Percentiles rank a stretch among this genome's conserved stretches.
phyloP scores from a whole-genome alignment of 179 eudicot species.

The Nepenthes alata region DNA sequence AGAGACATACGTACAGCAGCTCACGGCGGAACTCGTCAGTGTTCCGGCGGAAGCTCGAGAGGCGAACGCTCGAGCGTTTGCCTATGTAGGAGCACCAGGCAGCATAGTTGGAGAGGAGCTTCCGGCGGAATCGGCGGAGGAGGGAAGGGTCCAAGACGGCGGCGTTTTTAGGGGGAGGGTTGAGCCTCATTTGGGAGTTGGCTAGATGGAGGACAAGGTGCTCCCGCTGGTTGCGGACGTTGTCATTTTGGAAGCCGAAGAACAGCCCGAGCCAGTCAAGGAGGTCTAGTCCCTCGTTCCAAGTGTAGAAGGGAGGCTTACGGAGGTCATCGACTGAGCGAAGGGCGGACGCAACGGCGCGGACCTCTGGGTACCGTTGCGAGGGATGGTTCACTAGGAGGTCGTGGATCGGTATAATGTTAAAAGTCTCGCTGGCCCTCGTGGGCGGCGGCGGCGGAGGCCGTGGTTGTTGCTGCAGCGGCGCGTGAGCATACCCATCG shows the following conservation, averaged over 20 bases:
- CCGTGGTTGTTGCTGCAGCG: slow-evolving; percentile 6
- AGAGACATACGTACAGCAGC: slow-evolving; percentile 58
- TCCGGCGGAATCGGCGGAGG: slow-evolving; percentile 44
- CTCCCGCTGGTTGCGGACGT: slow-evolving; percentile 79
- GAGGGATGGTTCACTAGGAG: slow-evolving; percentile 61
- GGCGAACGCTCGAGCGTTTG: slow-evolving; percentile 28
- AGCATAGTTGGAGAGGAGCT: slow-evolving; percentile 45
- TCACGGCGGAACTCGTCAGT: slow-evolving; percentile 49
- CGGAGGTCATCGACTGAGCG: slow-evolving; percentile 57
- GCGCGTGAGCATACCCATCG: slow-evolving; percentile 15
- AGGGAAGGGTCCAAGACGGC: slow-evolving; percentile 38
- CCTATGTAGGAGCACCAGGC: slow-evolving; percentile 62
- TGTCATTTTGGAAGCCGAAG: slow-evolving; percentile 84
- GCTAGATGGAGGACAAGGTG: slow-evolving; percentile 82
- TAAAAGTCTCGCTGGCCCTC: slow-evolving; percentile 20
- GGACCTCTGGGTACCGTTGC: slow-evolving; percentile 59
- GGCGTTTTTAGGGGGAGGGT: slow-evolving; percentile 37
- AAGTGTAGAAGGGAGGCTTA: slow-evolving; percentile 43
- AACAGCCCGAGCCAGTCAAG: slow-evolving; percentile 68
- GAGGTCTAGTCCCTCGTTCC: slow-evolving; percentile 51
- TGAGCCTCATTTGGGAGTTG: slow-evolving; percentile 65
- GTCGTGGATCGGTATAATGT: slow-evolving; percentile 81
- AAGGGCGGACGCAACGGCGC: slow-evolving; percentile 67
- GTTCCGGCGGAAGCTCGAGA: slow-evolving; percentile 21
- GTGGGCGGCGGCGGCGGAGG: slow-evolving; percentile 3